These are phyloP conservation scores for Schwanniomyces vanrijiae DNA, from an alignment of 805 yeast species.

Conservation along the genomic window DNA sequence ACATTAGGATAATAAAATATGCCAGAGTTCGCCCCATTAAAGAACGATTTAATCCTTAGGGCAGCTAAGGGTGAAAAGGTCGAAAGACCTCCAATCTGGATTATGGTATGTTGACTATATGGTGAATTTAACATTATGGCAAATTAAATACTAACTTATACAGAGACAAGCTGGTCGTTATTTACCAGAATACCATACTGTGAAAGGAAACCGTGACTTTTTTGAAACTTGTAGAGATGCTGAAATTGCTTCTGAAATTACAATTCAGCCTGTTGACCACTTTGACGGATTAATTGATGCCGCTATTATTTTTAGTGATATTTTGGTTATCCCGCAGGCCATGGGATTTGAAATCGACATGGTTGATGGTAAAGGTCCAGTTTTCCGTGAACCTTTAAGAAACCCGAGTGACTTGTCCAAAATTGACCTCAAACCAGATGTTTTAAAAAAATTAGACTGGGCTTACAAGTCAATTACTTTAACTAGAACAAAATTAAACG, in stretches of 20 bases:
- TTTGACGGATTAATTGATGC: conserved; percentile 91
- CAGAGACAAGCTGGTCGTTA: conserved; percentile 95
- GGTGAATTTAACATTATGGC: background rate
- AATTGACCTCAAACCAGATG: conserved; percentile 64
- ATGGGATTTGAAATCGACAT: conserved; percentile 95
- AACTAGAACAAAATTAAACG: conserved; percentile 82
- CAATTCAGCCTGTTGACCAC: conserved; percentile 93
- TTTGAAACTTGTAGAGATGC: conserved; percentile 95
- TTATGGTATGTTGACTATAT: conserved; percentile 60
- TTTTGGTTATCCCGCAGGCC: conserved; percentile 95
- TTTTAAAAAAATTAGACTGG: conserved; percentile 82
- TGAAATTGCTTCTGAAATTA: conserved; percentile 88
- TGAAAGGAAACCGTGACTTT: conserved; percentile 81
- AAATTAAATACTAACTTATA: conserved; percentile 6
- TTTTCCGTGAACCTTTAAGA: conserved; percentile 85
- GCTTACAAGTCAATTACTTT: conserved; percentile 90
- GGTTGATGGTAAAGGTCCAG: conserved; percentile 94
- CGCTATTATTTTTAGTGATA: conserved; percentile 94
- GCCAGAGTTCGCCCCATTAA: conserved; percentile 65
- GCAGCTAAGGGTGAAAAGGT: conserved; percentile 90
- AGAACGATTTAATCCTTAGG: conserved; percentile 87
- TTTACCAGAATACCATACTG: conserved; percentile 87
- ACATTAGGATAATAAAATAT: conserved; percentile 9
- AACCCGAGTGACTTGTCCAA: conserved; percentile 63
- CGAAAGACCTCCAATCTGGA: conserved; percentile 98